A percentile compares a stretch with the other conserved stretches of the same genome.
Evolutionary conservation across 2,329 filamentous ascomycete species (phyloP).

Genomic region (Penicillium polonicum): DNA sequence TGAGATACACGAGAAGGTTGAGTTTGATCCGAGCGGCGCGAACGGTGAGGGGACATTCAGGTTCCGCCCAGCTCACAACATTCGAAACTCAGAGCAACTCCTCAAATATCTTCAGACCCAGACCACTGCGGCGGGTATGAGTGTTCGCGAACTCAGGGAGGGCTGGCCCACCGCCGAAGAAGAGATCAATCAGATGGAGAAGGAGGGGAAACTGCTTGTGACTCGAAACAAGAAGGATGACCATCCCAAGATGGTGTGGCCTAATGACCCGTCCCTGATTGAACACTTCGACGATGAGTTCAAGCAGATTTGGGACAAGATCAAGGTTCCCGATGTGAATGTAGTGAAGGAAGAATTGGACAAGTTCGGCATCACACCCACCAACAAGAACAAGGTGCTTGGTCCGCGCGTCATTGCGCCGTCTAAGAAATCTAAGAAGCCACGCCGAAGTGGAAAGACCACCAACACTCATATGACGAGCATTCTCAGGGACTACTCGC

Average conservation of each 20-base stretch:
- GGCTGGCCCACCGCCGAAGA: slow-evolving; percentile 86
- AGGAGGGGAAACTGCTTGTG: slow-evolving; percentile 75
- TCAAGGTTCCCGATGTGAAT: slow-evolving; percentile 71
- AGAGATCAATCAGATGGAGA: slow-evolving; percentile 74
- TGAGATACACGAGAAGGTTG: slow-evolving; percentile 63
- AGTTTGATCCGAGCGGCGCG: slow-evolving; percentile 57
- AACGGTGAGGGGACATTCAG: slow-evolving; percentile 73
- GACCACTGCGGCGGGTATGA: slow-evolving; percentile 74
- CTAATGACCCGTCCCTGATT: slow-evolving; percentile 76
- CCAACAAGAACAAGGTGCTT: slow-evolving; percentile 72
- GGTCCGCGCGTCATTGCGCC: slow-evolving; percentile 55
- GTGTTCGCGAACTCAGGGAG: slow-evolving; percentile 89
- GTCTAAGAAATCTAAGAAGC: slow-evolving; percentile 73
- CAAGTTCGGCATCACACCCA: slow-evolving; percentile 77
- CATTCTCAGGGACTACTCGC: slow-evolving; percentile 72
- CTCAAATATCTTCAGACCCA: slow-evolving; percentile 78
- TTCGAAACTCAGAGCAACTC: slow-evolving; percentile 73
- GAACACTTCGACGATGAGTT: slow-evolving; percentile 80
- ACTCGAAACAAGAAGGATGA: slow-evolving; percentile 91
- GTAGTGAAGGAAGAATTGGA: slow-evolving; percentile 75
- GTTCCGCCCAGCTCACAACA: slow-evolving; percentile 81
- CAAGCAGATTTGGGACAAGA: slow-evolving; percentile 75
- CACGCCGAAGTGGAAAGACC: slow-evolving; percentile 71
- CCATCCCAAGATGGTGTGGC: slow-evolving; percentile 81
- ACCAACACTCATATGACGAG: slow-evolving; percentile 86